Base-by-base conservation (phyloP, 2,329 filamentous ascomycete genomes). In the Gaeumannomyces tritici region DNA sequence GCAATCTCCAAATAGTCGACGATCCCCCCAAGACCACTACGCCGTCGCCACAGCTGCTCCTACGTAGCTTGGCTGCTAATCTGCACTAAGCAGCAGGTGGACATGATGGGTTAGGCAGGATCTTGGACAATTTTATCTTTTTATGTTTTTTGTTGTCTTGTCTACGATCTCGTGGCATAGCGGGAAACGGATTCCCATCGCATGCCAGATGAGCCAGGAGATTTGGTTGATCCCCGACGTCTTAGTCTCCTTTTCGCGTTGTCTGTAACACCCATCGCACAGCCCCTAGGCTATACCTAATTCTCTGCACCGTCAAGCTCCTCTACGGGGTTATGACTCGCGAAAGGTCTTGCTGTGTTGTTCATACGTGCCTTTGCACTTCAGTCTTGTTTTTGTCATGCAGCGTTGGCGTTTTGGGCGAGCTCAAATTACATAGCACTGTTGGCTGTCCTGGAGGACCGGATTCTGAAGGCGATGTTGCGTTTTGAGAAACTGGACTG, bases 1-100 rank as follows among this genome's bases (percentile, higher is more conserved):
- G 78, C 64, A 75, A 67, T 42, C 64, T 72, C 15, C 63, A 67
- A 61, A 62, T n/a, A n/a, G n/a, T 63, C 31, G 65, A 64, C 27
- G 63, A 64, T 59, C 64, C n/a, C 15, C 26, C 26, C 3, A 51
- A 28, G n/a, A 18, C 33, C 21, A 51, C 26, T 15, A 33, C 47
- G 27, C 42, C 26, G 18, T 13, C 24, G 21, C 47, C 28, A 29
- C 35, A 42, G 11, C 7, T 42, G 35, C 35, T 42, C 13, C 35
- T 18, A 26, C 27, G 29, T 21, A 2, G 57, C 27, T 21, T 21
- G n/a, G 28, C 27, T 35, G 35, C 28, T 11, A 24, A 58, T 7
- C 12, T 58, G 11, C 13, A 6, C 29, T 15, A 1, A 11, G 4
- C 9, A 24, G 56, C 6, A 24, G 21, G 26, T 15, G 29, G 26